phyloP scores from a whole-genome alignment of 805 yeast species.

The Scheffersomyces amazonensis region DNA sequence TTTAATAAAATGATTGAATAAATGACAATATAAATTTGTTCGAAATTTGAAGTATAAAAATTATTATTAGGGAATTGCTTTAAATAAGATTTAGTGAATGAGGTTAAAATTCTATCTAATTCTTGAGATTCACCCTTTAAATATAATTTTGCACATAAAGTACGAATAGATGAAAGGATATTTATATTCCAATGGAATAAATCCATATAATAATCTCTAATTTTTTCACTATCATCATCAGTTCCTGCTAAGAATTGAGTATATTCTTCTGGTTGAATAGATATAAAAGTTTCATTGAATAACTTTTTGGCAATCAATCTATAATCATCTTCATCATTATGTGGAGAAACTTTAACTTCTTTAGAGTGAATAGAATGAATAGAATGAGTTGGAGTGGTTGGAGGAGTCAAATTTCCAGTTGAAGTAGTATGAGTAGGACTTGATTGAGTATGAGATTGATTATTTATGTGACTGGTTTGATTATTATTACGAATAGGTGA shows the following conservation, averaged over 20 bases:
- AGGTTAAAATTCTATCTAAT: conserved; percentile 68
- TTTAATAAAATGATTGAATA: conserved; percentile 72
- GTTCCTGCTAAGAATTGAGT: conserved; percentile 39
- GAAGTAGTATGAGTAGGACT: neutral
- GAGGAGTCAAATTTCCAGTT: neutral
- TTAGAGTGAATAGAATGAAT: neutral
- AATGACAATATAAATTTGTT: conserved; percentile 62
- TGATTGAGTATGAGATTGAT: neutral
- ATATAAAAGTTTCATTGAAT: conserved; percentile 39
- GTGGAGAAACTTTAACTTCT: neutral
- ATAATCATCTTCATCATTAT: conserved; percentile 15
- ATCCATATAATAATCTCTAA: conserved; percentile 45
- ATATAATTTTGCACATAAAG: conserved; percentile 63
- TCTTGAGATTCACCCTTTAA: conserved; percentile 82
- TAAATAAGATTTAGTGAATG: conserved; percentile 65
- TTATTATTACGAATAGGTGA: no score
- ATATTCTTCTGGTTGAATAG: conserved; percentile 43
- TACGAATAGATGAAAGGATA: conserved; percentile 54
- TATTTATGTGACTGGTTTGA: neutral
- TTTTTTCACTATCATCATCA: conserved; percentile 36
- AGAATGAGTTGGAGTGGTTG: neutral
- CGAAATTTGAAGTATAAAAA: conserved; percentile 49
- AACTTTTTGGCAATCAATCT: conserved; percentile 34
- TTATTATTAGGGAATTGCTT: conserved; percentile 45
- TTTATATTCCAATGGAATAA: conserved; percentile 47